These are phyloP conservation scores for Naganishia sp. DNA, from an alignment of 1,284 basidiomycete species.

Conservation along the genomic window DNA sequence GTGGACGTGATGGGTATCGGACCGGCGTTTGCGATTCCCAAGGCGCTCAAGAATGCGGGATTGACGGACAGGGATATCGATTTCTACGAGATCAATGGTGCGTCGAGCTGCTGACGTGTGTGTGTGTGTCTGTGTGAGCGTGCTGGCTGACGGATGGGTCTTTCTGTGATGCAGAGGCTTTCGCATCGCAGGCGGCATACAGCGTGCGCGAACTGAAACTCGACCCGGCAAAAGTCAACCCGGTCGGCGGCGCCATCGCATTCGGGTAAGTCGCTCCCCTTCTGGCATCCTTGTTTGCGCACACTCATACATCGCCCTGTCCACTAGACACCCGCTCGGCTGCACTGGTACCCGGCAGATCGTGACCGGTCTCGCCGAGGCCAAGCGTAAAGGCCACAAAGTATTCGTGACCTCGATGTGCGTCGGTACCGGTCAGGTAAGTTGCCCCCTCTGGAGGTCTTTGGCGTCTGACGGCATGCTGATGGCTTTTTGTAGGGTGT, in stretches of 20 bases:
- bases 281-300: neutral
- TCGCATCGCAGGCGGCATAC: constrained; percentile 86
- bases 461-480: neutral
- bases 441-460: constrained; percentile 61
- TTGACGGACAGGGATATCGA: constrained; percentile 76
- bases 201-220: constrained; percentile 71
- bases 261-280: neutral
- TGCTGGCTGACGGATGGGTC: neutral
- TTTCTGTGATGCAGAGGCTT: constrained; percentile 57
- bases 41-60: constrained; percentile 71
- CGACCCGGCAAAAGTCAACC: constrained; percentile 78
- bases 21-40: constrained; percentile 88
- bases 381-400: constrained; percentile 74
- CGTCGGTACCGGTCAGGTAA: constrained; percentile 87
- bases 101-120: constrained; percentile 32
- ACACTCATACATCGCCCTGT: neutral
- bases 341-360: constrained; percentile 86
- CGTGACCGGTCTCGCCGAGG: constrained; percentile 81
- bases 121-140: no score
- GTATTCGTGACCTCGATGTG: constrained; percentile 94
- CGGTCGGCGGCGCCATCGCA: constrained; percentile 82
- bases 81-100: constrained; percentile 78
- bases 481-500: constrained; percentile 45
- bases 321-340: constrained; percentile 58
- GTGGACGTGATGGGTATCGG: constrained; percentile 61